These are phyloP conservation scores for Parachaetomium inaequale DNA, from an alignment of 495 filamentous ascomycete species.

Conservation along the genomic window DNA sequence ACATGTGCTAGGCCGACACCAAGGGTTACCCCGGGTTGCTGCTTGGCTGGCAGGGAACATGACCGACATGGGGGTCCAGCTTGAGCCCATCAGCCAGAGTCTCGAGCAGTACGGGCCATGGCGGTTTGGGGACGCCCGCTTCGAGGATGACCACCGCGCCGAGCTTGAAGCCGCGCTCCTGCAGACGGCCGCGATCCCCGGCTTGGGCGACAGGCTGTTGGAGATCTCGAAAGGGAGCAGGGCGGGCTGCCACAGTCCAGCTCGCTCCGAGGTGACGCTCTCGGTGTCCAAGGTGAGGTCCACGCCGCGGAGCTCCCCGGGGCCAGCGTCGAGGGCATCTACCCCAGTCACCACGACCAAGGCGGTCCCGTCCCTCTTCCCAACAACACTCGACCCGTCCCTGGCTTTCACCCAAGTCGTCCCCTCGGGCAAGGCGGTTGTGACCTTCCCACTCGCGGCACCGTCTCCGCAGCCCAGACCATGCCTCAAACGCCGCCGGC, in stretches of 20 bases:
- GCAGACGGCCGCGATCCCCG: constrained; percentile 20
- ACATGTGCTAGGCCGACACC: constrained; percentile 20
- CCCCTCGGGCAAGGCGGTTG: constrained; percentile 18
- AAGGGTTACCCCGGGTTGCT: not conserved
- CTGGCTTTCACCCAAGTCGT: constrained; percentile 19
- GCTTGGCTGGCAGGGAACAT: not conserved
- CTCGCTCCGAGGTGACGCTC: constrained; percentile 5
- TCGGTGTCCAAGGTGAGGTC: constrained; percentile 4
- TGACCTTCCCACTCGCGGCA: constrained; percentile 21
- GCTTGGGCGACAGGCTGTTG: constrained; percentile 17
- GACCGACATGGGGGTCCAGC: constrained; percentile 28
- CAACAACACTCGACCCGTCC: not conserved
- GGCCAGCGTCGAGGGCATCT: not conserved
- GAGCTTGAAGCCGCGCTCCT: constrained; percentile 25
- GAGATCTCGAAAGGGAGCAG: constrained; percentile 20
- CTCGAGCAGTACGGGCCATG: constrained; percentile 34
- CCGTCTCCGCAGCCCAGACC: constrained; percentile 13
- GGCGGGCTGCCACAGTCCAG: not conserved
- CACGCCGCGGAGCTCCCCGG: not conserved
- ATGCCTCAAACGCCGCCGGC: constrained; percentile 53
- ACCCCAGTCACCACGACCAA: not conserved
- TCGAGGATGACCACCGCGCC: constrained; percentile 15
- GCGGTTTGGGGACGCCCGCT: constrained; percentile 24
- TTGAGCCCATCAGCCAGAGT: constrained; percentile 27
- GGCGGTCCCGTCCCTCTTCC: not conserved